phyloP scores from a whole-genome alignment of 176 grass and related monocot genomes.

The Musa itinerans region DNA sequence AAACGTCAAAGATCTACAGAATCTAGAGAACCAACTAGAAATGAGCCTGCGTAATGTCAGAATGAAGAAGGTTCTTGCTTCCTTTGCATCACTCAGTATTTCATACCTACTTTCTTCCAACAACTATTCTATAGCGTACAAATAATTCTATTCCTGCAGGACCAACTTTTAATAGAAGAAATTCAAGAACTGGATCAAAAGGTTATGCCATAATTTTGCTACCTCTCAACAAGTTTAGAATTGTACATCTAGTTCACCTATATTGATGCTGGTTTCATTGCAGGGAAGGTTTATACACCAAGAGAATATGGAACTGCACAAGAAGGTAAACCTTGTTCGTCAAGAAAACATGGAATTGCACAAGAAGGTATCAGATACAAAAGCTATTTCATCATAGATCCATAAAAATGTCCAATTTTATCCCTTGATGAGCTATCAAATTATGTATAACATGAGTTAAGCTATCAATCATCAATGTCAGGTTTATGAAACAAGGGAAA shows the following conservation, averaged over 20 bases:
- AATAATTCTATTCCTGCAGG: conserved; percentile 30
- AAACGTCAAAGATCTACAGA: conserved; percentile 54
- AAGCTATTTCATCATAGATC: neutral
- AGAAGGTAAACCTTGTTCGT: conserved; percentile 47
- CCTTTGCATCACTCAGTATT: conserved; percentile 16
- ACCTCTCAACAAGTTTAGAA: neutral
- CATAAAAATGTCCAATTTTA: neutral
- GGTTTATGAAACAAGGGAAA: conserved; percentile 38
- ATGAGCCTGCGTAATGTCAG: conserved; percentile 42
- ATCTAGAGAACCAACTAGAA: conserved; percentile 62
- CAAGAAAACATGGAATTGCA: conserved; percentile 62
- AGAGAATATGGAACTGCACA: conserved; percentile 65
- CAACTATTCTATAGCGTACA: conserved; percentile 1
- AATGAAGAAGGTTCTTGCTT: conserved; percentile 47
- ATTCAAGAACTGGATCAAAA: conserved; percentile 69
- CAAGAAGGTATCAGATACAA: conserved; percentile 42
- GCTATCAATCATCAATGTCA: conserved; percentile 14
- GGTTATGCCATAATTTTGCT: conserved; percentile 28
- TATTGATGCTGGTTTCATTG: conserved; percentile 27
- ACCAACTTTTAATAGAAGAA: conserved; percentile 57
- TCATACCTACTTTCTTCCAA: neutral
- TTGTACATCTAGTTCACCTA: conserved; percentile 19
- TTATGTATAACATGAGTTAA: conserved; percentile 16
- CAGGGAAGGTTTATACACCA: conserved; percentile 64
- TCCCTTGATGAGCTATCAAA: neutral